These are phyloP conservation scores for Bauhinia variegata DNA, from an alignment of 306 rosid species.

Conservation along the genomic window DNA sequence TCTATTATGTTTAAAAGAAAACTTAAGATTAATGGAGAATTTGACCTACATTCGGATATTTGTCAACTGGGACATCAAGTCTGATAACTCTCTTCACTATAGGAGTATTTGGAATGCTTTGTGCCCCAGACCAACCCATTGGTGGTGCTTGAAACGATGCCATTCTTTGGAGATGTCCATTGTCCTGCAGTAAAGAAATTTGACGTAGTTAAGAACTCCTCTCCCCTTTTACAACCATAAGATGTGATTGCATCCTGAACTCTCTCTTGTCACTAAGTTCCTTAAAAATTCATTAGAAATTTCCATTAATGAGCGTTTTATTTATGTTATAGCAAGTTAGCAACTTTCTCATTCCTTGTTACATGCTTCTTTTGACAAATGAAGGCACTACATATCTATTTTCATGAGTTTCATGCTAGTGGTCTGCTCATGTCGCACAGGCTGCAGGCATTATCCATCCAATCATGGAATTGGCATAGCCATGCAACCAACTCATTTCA, in stretches of 20 bases:
- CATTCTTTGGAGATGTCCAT: constrained; percentile 64
- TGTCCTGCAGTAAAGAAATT: constrained; percentile 56
- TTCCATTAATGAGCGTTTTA: neutral
- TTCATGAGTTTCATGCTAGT: neutral
- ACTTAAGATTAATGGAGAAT: constrained; percentile 20
- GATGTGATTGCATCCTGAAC: constrained; percentile 19
- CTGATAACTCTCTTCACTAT: constrained; percentile 76
- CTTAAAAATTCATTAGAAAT: constrained; percentile 13
- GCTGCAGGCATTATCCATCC: neutral
- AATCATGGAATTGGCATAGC: neutral
- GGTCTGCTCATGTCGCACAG: neutral
- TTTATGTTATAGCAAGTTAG: neutral
- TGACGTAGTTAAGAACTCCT: constrained; percentile 25
- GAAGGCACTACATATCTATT: neutral
- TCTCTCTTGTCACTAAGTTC: constrained; percentile 28
- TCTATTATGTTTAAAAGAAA: constrained; percentile 34
- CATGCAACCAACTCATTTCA: neutral
- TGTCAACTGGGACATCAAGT: constrained; percentile 88
- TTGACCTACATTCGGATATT: constrained; percentile 79
- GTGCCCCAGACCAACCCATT: constrained; percentile 74
- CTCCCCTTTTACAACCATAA: constrained; percentile 15
- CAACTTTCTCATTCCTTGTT: neutral
- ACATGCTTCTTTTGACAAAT: neutral
- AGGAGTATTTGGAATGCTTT: constrained; percentile 74
- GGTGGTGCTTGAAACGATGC: constrained; percentile 63